Percentiles rank a stretch among this genome's conserved stretches.
phyloP scores from a whole-genome alignment of 768 basidiomycete species.

The Lactarius quietus region DNA sequence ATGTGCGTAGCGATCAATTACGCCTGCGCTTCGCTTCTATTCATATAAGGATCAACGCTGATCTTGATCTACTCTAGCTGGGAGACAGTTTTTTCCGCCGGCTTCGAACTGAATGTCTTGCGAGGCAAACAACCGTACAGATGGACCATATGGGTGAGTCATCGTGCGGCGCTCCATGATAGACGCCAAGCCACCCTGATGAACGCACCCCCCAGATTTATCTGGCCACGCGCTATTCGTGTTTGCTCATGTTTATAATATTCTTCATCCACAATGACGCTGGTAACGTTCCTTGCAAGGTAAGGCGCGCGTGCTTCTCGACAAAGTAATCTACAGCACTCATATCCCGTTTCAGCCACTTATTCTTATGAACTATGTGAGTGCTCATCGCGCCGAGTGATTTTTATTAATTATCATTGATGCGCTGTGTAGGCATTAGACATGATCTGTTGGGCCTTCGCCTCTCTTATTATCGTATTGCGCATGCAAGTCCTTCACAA shows the following conservation, averaged over 20 bases:
- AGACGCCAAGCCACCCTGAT: not conserved
- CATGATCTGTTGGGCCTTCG: not conserved
- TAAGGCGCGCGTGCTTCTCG: not conserved
- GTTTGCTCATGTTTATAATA: not conserved
- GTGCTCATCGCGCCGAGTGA: not conserved
- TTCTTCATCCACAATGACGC: not conserved
- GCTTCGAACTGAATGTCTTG: not conserved
- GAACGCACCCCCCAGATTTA: slow-evolving; percentile 2
- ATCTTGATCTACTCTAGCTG: not conserved
- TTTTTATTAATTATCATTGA: not conserved
- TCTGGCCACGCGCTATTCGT: not conserved
- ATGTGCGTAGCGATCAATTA: not conserved
- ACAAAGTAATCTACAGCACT: too few relatives aligned
- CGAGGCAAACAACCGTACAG: slow-evolving; percentile 12
- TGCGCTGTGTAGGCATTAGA: not conserved
- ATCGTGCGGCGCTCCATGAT: not conserved
- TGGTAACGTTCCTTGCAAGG: not conserved
- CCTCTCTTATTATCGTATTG: slow-evolving; percentile 5
- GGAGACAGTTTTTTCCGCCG: not conserved
- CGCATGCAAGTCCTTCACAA: not conserved
- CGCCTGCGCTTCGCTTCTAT: not conserved
- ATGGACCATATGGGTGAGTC: not conserved
- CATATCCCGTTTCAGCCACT: not conserved
- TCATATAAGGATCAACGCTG: not conserved
- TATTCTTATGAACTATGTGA: not conserved